These are phyloP conservation scores for Mortierella alpina DNA, from an alignment of 192 early-diverging fungal species.

Conservation along the genomic window DNA sequence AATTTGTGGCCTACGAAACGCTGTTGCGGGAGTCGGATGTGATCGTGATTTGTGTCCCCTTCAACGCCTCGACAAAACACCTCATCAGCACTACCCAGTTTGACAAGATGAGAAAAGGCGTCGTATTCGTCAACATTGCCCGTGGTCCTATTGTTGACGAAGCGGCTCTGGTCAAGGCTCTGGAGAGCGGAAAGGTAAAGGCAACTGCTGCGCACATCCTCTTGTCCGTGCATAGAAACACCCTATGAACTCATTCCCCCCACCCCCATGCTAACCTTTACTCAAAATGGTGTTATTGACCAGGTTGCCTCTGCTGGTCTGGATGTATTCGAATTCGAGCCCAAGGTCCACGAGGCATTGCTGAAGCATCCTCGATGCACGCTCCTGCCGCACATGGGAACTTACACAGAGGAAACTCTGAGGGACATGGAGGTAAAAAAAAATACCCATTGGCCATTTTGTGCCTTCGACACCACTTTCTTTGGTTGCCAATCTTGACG, in stretches of 20 bases:
- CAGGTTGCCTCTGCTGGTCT: constrained; percentile 28
- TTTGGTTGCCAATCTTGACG: neutral
- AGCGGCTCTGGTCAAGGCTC: constrained; percentile 58
- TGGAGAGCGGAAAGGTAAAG: constrained; percentile 61
- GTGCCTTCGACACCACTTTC: neutral
- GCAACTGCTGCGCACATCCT: constrained; percentile 5
- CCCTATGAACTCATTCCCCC: neutral
- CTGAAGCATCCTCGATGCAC: constrained; percentile 56
- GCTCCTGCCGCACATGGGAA: constrained; percentile 63
- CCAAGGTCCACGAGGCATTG: constrained; percentile 57
- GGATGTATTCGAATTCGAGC: constrained; percentile 51
- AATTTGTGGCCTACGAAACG: constrained; percentile 62
- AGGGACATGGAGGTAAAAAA: constrained; percentile 57
- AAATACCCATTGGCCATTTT: neutral
- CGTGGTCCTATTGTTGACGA: constrained; percentile 63
- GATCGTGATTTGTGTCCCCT: constrained; percentile 58
- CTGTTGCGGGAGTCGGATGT: constrained; percentile 62
- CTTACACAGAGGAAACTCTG: constrained; percentile 53
- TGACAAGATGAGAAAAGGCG: constrained; percentile 61
- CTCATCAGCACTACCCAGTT: constrained; percentile 57
- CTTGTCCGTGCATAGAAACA: constrained; percentile 27
- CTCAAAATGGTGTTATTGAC: neutral
- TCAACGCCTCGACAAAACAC: constrained; percentile 54
- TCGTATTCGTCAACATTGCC: constrained; percentile 61
- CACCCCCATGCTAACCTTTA: neutral